Evolutionary conservation across 2,329 filamentous ascomycete genomes (phyloP).

Genomic region (Phyllosticta paracitricarpa): DNA sequence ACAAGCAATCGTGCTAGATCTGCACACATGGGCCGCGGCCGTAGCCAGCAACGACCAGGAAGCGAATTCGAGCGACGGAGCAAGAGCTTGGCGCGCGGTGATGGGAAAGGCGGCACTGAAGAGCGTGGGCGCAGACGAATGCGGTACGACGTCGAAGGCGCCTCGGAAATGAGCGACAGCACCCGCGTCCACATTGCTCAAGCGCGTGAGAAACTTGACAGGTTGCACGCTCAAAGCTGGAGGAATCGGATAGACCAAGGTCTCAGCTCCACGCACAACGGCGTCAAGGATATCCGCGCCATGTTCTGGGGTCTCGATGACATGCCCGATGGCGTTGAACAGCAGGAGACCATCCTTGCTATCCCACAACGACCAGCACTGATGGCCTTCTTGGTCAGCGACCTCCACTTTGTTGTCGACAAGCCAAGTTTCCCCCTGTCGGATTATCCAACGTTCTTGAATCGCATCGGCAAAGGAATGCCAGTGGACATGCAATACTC

Average conservation of each 20-base stretch:
- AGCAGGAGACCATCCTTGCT: conserved; percentile 74
- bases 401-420: conserved; percentile 76
- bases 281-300: conserved; percentile 68
- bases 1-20: conserved; percentile 45
- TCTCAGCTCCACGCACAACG: conserved; percentile 56
- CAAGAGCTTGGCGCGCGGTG: conserved; percentile 24
- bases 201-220: conserved; percentile 63
- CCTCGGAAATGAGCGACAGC: conserved; percentile 59
- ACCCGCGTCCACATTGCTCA: conserved; percentile 66
- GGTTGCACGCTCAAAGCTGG: conserved; percentile 84
- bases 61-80: conserved; percentile 28
- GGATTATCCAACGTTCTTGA: conserved; percentile 73
- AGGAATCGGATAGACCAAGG: conserved; percentile 78
- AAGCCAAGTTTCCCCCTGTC: conserved; percentile 84
- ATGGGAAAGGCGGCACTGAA: not conserved
- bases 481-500: conserved; percentile 84
- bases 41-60: conserved; percentile 26
- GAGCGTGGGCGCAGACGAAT: conserved; percentile 35
- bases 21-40: conserved; percentile 36
- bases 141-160: conserved; percentile 71
- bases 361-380: conserved; percentile 78
- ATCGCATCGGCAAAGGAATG: conserved; percentile 93
- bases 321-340: conserved; percentile 67
- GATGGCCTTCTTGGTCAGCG: conserved; percentile 69
- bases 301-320: conserved; percentile 77